These are phyloP conservation scores for Rhododendron ovatum DNA, from an alignment of 148 eudicot species.

Conservation along the genomic window DNA sequence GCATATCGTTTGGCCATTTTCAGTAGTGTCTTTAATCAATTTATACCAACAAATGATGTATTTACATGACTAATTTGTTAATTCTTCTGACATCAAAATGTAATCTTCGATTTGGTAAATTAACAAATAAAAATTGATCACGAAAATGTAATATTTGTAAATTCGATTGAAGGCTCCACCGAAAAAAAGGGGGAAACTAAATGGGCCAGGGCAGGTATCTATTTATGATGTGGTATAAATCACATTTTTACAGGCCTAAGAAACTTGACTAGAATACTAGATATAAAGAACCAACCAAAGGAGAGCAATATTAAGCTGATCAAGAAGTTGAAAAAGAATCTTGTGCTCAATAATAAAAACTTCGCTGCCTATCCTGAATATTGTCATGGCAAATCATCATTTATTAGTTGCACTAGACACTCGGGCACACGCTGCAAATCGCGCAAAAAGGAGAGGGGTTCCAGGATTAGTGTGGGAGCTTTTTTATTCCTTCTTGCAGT, in stretches of 20 bases:
- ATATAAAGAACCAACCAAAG: not conserved
- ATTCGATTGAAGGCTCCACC: not conserved
- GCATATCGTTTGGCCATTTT: not conserved
- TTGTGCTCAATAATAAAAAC: not conserved
- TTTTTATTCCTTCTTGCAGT: not conserved
- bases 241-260: not conserved
- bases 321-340: not conserved
- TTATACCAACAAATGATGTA: not conserved
- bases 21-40: not conserved
- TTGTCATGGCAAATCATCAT: not conserved
- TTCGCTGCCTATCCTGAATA: not conserved
- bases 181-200: not conserved
- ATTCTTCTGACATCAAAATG: not conserved
- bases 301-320: not conserved
- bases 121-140: not conserved
- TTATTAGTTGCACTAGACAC: not conserved
- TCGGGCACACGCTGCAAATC: not conserved
- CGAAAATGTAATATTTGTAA: not conserved
- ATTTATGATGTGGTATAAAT: not conserved
- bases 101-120: not conserved
- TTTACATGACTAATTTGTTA: not conserved
- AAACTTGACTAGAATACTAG: not conserved
- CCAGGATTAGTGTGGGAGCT: not conserved
- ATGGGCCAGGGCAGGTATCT: not conserved
- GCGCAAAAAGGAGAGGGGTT: not conserved